Base-by-base conservation (phyloP, 805 yeast genomes). In the Candida dajiaensis region DNA sequence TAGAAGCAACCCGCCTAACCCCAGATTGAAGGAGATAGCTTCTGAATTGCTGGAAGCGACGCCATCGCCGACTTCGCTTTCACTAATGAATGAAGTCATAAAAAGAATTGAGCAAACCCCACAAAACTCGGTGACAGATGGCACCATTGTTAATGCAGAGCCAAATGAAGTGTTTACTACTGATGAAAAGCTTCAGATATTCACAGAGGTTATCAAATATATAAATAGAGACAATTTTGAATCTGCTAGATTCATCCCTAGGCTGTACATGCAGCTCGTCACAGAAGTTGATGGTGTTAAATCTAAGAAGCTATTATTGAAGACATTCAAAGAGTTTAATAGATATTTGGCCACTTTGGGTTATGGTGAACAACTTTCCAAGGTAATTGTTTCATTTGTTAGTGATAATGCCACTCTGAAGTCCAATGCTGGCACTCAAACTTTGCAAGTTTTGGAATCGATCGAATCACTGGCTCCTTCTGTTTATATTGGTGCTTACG, bases 211-310 rank as follows among this genome's bases (percentile, higher is more conserved):
- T 22, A 33, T 51, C 23, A 43, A 33, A 3, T 18, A 41, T 16
- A 39, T 54, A 23, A 42, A 50, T 2, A 44, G 21, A 10, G 51
- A 50, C 9, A 57, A 54, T 43, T 57, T 50, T 43, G 41, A 49
- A 22, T 44, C 56, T 18, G 62, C 62, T 1, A 44, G 60, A 16
- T 57, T 57, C 31, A 41, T 57, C 5, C 62, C 62, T 2, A 26
- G 58, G 4, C n/a, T 57, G 16, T 57, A 56, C 43, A 44, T 57
- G 1, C 52, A 53, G n/a, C 42, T 56, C 36, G 28, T 55, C n/a
- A 42, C 43, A 15, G 19, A 38, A 8, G 49, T 47, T 1, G 31
- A 42, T 13, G 29, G 16, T 0, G 4, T 12, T 6, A 25, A 44
- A 0, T 45, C 56, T 12, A 23, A 37, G 5, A 23, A 42, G 25